phyloP scores from a whole-genome alignment of 2,329 filamentous ascomycete species.

The Ophiostoma pallidulum region DNA sequence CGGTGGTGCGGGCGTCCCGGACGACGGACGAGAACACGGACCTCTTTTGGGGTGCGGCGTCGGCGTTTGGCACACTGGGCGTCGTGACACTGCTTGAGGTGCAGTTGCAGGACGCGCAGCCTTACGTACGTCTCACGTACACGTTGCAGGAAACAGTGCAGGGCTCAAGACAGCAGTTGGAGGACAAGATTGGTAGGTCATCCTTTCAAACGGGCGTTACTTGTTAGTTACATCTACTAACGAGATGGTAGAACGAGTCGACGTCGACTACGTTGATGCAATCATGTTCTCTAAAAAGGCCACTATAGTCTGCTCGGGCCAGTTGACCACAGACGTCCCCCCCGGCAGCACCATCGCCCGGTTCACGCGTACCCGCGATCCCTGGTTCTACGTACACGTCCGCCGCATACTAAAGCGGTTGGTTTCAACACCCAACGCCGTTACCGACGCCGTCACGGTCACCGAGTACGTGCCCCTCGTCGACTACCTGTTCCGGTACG shows the following conservation, averaged over 20 bases:
- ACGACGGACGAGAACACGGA: conserved; percentile 34
- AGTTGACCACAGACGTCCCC: conserved; percentile 39
- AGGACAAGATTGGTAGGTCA: conserved; percentile 20
- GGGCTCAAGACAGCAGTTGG: conserved; percentile 34
- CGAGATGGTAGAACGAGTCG: not conserved
- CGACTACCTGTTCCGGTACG: conserved; percentile 64
- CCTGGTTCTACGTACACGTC: conserved; percentile 67
- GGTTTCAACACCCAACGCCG: conserved; percentile 16
- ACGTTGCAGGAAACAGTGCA: conserved; percentile 31
- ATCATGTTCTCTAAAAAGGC: conserved; percentile 50
- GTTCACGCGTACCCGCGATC: conserved; percentile 52
- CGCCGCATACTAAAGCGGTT: conserved; percentile 30
- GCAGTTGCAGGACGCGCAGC: conserved; percentile 41
- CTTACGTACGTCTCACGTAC: conserved; percentile 49
- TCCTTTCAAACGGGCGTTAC: not conserved
- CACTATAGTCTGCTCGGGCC: conserved; percentile 53
- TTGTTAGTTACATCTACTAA: not conserved
- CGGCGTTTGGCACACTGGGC: conserved; percentile 50
- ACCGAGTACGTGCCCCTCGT: conserved; percentile 46
- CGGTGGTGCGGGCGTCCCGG: conserved; percentile 38
- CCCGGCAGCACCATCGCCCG: conserved; percentile 25
- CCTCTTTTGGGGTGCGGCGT: conserved; percentile 49
- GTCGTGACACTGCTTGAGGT: conserved; percentile 52
- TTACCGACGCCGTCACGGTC: too few species aligned
- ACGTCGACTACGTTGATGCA: conserved; percentile 56